Evolutionary conservation across 2,329 filamentous ascomycete genomes (phyloP), one percentile per base, ranked within the genome.

Genomic region (Pseudopyricularia cyperi): DNA sequence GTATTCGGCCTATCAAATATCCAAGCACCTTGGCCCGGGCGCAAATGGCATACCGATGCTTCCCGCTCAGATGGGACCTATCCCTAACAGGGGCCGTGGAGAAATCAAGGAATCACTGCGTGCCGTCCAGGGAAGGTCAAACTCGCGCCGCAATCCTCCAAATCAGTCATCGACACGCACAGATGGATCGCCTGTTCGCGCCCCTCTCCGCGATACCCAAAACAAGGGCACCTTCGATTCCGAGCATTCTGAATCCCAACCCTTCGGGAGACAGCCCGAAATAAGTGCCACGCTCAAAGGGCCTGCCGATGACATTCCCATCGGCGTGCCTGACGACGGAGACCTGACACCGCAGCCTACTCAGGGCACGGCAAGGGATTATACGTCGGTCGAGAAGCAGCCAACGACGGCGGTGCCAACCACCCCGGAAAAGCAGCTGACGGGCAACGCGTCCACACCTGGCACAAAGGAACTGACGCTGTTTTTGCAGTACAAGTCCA

Each of bases 1-100:
- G 61, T 98, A 97, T 64, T 97, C 93, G 2, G 87, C 89, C 51
- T 98, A 97, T 64, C 93, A 98, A 63, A 95, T 98, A 59, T 88
- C 89, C 46, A 97, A 96, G 63, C 89, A 95, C 61, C 73, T 97
- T 2, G 91, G 91, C 11, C 79, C 82, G 15, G 83, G 85, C 37
- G 78, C 86, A 15, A 89, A 83, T 66, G 89, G 87, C 19, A 84
- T 97, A 15, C 89, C 90, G 7, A 86, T 94, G 62, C 79, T 97
- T 19, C 89, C 91, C 26, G 75, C 87, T 28, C 89, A 94, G 63
- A 89, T 83, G 55, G 84, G 85, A 4, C 88, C 87, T 1, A 77
- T 91, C 56, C 90, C 90, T 5, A 95, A 95, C 62, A 78, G 90
- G 55, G 89, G 89, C 30, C 78, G 87, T 54, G 74, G 71, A 34